Conservation (phyloP, 257 asterid species). For the Solanum stenotomum region DNA sequence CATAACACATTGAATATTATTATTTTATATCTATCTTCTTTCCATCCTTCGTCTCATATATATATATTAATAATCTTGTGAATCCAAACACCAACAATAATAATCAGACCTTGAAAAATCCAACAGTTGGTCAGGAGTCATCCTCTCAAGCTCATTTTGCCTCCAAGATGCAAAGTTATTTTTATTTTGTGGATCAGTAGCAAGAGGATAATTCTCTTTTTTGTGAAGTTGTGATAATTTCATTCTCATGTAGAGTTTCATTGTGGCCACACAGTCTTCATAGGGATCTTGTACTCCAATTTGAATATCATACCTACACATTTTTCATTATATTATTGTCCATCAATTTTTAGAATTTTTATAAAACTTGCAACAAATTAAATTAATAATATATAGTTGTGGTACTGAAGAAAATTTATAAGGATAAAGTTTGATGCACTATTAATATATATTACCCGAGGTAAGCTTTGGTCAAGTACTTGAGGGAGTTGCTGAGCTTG, state of each 20-base stretch:
- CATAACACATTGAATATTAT: neutral
- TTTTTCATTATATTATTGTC: neutral
- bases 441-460: slow-evolving; percentile 39
- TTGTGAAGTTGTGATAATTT: slow-evolving; percentile 46
- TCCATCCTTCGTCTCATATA: too few species aligned
- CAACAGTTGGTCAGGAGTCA: slow-evolving; percentile 63
- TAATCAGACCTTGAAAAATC: slow-evolving; percentile 79
- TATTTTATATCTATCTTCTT: too few species aligned
- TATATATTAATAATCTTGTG: slow-evolving; percentile 15
- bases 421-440: neutral
- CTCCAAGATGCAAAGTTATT: slow-evolving; percentile 61
- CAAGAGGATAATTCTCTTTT: slow-evolving; percentile 48
- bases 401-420: neutral
- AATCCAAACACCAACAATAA: slow-evolving; percentile 83
- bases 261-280: slow-evolving; percentile 75
- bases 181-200: slow-evolving; percentile 63
- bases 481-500: slow-evolving; percentile 92
- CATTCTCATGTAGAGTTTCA: slow-evolving; percentile 76
- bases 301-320: slow-evolving; percentile 68
- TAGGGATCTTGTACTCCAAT: slow-evolving; percentile 76
- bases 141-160: slow-evolving; percentile 78
- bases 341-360: neutral
- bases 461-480: slow-evolving; percentile 63
- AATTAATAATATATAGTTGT: neutral
- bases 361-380: neutral